These are phyloP conservation scores for Carpinus viminea DNA, from an alignment of 306 rosid species.

Conservation along the genomic window DNA sequence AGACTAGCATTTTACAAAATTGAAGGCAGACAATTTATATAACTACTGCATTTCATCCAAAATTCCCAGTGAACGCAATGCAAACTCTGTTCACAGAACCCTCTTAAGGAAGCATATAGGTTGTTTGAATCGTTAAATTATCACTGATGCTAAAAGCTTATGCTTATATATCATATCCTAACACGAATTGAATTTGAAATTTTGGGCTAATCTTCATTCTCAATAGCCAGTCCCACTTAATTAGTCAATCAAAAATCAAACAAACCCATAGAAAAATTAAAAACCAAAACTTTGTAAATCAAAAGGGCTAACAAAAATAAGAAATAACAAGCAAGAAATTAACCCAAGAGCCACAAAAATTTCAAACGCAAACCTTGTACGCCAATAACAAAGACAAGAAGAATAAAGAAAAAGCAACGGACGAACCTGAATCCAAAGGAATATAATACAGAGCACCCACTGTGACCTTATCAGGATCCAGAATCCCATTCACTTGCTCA, in stretches of 20 bases:
- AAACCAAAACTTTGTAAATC: not conserved
- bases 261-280: not conserved
- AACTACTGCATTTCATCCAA: not conserved
- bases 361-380: conserved; percentile 11
- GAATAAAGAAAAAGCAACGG: conserved; percentile 15
- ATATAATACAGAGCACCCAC: conserved; percentile 82
- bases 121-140: not conserved
- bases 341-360: conserved; percentile 15
- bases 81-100: not conserved
- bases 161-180: too few relatives aligned
- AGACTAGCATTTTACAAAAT: not conserved
- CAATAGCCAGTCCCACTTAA: not conserved
- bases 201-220: too few relatives aligned
- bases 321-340: not conserved
- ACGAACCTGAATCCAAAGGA: conserved; percentile 89
- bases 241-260: not conserved
- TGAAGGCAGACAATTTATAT: not conserved
- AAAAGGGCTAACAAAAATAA: not conserved
- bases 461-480: conserved; percentile 78
- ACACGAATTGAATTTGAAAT: too few relatives aligned
- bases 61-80: not conserved
- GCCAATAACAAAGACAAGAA: not conserved
- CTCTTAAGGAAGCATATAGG: not conserved
- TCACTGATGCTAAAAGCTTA: too few relatives aligned
- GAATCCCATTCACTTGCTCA: conserved; percentile 76